Percentiles rank a stretch among this genome's conserved stretches.
phyloP scores from a whole-genome alignment of 768 basidiomycete genomes.

The Mycena galopus region DNA sequence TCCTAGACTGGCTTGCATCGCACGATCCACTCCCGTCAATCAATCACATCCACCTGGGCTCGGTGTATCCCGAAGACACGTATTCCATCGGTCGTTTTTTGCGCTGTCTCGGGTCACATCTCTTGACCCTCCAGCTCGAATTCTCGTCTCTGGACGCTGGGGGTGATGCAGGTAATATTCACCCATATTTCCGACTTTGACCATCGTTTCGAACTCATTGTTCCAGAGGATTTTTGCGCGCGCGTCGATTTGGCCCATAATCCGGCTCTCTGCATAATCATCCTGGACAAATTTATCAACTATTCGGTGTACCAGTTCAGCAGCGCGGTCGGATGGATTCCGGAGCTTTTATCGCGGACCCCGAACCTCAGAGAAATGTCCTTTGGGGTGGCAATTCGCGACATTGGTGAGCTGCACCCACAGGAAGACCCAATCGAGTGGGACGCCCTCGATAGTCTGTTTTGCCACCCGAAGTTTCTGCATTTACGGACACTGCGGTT shows the following conservation, averaged over 20 bases:
- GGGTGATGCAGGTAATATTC: slow-evolving; percentile 31
- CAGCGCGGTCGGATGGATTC: slow-evolving; percentile 35
- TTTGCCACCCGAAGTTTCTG: slow-evolving; percentile 22
- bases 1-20: slow-evolving; percentile 31
- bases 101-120: slow-evolving; percentile 23
- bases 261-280: slow-evolving; percentile 15
- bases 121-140: slow-evolving; percentile 28
- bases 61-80: slow-evolving; percentile 31
- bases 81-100: slow-evolving; percentile 33
- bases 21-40: slow-evolving; percentile 24
- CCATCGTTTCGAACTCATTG: neutral
- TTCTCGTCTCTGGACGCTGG: slow-evolving; percentile 36
- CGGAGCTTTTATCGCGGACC: slow-evolving; percentile 25
- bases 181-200: neutral
- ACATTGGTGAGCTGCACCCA: slow-evolving; percentile 26
- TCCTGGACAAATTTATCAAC: slow-evolving; percentile 35
- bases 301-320: slow-evolving; percentile 35
- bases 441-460: slow-evolving; percentile 27
- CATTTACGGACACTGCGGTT: slow-evolving; percentile 22
- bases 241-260: slow-evolving; percentile 33
- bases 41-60: slow-evolving; percentile 28
- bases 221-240: slow-evolving; percentile 34
- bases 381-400: slow-evolving; percentile 29
- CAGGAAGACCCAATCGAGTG: slow-evolving; percentile 36
- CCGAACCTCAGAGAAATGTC: slow-evolving; percentile 17